Evolutionary conservation across 495 filamentous ascomycete genomes (phyloP), one percentile per base, ranked within the genome.

Genomic region (Viridothelium virens): DNA sequence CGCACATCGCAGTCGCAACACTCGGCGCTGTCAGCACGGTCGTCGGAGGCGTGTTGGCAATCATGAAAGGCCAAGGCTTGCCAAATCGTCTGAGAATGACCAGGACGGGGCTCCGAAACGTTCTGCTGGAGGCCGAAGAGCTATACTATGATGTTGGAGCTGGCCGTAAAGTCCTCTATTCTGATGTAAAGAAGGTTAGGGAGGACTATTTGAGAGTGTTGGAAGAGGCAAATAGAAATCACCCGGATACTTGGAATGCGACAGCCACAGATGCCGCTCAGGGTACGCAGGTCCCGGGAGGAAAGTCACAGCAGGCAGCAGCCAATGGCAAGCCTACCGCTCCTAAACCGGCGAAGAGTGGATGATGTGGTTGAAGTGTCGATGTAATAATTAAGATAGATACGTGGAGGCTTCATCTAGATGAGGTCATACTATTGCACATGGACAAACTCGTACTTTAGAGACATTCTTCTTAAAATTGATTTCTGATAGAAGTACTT

Each of bases 31-130:
- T 68, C 12, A 65, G 63, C 18, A 68, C 66, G 31, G 68, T 70
- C 12, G 59, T 72, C 14, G 68, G 65, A 2, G 70, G 70, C 1
- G 47, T 25, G 3, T 44, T 72, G 50, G 66, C 68, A 36, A 48
- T 72, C 2, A 70, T 72, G 65, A 70, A 70, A 39, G 70, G 70
- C 9, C 68, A 72, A 34, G 70, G 70, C 4, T 50, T 72, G 50
- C 70, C 70, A 33, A 70, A 72, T 37, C 65, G 70, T n/a, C 48
- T 72, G 44, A 37, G 68, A 36, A 65, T 68, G 63, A 66, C 63
- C 2, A 46, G 66, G 46, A 63, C 68, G 62, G 61, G 38, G 31
- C 53, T 70, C 66, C 38, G 59, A 12, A 66, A 70, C 36, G 61
- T 72, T 10, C 12, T 66, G 12, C 64, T 66, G 36, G 66, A 68